Evolutionary conservation across 208 protist genomes (phyloP), one percentile per base, ranked within the genome.

Genomic region (Wallacemonas rigidus): DNA sequence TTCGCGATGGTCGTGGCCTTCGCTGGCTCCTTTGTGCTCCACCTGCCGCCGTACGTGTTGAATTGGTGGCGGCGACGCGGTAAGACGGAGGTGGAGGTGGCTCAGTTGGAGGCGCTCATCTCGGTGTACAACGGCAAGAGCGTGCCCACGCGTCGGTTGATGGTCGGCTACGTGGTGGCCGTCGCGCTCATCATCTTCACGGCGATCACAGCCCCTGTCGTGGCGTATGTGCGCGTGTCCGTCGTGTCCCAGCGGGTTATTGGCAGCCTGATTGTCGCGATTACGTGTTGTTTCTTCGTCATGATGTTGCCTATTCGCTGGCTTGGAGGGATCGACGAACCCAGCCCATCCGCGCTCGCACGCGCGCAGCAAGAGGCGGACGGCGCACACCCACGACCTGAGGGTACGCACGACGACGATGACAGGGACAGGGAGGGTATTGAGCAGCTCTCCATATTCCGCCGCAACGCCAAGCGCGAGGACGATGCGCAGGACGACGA

Each of bases 21-120:
- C 58, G 41, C 68, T 11, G 71, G 71, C 15, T 63, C 63, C 43
- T 65, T 89, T 45, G 57, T 81, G 43, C 45, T 92, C 5, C 61
- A 67, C 41, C 76, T 88, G n/a, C 87, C 87, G 55, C 87, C 87
- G 41, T 89, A 92, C 74, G 78, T 84, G 36, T 40, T 88, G 41
- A 92, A 92, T 63, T 74, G 77, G 73, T 92, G 83, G 82, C 80
- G 84, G n/a, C 58, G 76, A 14, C 81, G 84, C 14, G 72, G 75
- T 47, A 86, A 77, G 69, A 78, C 87, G 56, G 50, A 60, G 62
- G 77, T 77, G 76, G 61, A 88, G 45, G 64, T 87, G 14, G 71
- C 67, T 12, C 65, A 71, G 55, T 65, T 86, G 64, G 39, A 71
- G 15, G 75, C 86, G 36, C 57, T 85, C 35, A 62, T 81, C 67